phyloP scores from a whole-genome alignment of 257 asterid genomes.

The Nicotiana obtusifolia region DNA sequence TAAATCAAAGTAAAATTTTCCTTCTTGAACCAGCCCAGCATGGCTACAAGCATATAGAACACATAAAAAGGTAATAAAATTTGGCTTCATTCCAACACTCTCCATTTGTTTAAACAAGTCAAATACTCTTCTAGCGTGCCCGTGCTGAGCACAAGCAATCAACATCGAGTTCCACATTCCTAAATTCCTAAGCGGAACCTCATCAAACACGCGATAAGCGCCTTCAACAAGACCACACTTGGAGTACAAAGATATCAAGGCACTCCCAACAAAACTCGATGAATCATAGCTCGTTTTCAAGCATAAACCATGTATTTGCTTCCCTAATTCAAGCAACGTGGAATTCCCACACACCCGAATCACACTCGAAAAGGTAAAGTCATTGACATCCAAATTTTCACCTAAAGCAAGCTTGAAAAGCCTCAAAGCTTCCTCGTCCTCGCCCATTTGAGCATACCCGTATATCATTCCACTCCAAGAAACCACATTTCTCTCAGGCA shows the following conservation, averaged over 20 bases:
- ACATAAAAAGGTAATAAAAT: slow-evolving; percentile 63
- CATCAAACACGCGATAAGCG: slow-evolving; percentile 62
- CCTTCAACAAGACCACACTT: slow-evolving; percentile 67
- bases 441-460: slow-evolving; percentile 70
- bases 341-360: slow-evolving; percentile 79
- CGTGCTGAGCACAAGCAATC: slow-evolving; percentile 77
- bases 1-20: slow-evolving; percentile 47
- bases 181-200: slow-evolving; percentile 45
- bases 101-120: slow-evolving; percentile 53
- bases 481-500: slow-evolving; percentile 80
- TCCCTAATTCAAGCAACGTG: slow-evolving; percentile 64
- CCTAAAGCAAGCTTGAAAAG: slow-evolving; percentile 61
- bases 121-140: slow-evolving; percentile 47
- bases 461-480: slow-evolving; percentile 87
- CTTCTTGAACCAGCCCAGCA: slow-evolving; percentile 61
- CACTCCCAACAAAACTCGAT: slow-evolving; percentile 63
- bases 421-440: slow-evolving; percentile 59
- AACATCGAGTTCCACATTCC: slow-evolving; percentile 83
- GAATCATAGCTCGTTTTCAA: slow-evolving; percentile 48
- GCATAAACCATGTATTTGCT: slow-evolving; percentile 71
- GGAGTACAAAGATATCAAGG: slow-evolving; percentile 73
- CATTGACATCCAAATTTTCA: slow-evolving; percentile 56
- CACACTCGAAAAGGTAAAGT: slow-evolving; percentile 75
- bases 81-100: slow-evolving; percentile 45
- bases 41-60: slow-evolving; percentile 80